Base-by-base conservation (phyloP, 2,329 filamentous ascomycete genomes). In the Aspergillus neotritici region DNA sequence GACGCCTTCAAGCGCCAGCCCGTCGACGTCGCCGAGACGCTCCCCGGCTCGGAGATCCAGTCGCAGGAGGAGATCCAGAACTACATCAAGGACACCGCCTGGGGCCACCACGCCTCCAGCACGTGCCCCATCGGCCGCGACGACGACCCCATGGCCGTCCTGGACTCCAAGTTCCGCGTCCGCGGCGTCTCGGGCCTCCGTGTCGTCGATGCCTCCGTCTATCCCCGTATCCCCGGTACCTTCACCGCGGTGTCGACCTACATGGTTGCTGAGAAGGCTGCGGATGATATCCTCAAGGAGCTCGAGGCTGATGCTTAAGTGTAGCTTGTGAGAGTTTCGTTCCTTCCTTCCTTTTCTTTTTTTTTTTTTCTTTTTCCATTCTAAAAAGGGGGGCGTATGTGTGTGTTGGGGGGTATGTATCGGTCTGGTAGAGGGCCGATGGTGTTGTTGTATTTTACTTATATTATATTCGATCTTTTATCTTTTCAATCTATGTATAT, bases 181-280 rank as follows among this genome's bases (percentile, higher is more conserved):
- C 66, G 74, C 7, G 78, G 78, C 0, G 73, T 79, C 0, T 60
- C 68, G 0, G 73, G 75, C 0, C 57, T 84, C 38, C 66, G 80
- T 21, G 80, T 83, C 3, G 80, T 84, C 0, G 80, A 84, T 63
- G 80, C 78, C 1, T 76, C 71, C 16, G 69, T 76, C 1, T 83
- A 77, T 45, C 76, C 78, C 1, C 67, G 68, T 41, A 78, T 76
- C 42, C 77, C 77, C 1, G 78, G 78, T 48, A 74, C 67, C 41
- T 79, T 76, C 52, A 69, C 74, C 17, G 68, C 71, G 4, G 56
- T 75, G 1, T 70, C 77, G 0, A 72, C 72, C 0, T 79, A 78
- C 51, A 77, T 82, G 60, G 66, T 78, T 4, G 71, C 70, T 1
- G 79, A 83, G 67, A 83, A 83, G 68, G 80, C 80, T 1, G 75